Base-by-base conservation (phyloP, 1,139 yeast genomes). In the Candida glucosophila region DNA sequence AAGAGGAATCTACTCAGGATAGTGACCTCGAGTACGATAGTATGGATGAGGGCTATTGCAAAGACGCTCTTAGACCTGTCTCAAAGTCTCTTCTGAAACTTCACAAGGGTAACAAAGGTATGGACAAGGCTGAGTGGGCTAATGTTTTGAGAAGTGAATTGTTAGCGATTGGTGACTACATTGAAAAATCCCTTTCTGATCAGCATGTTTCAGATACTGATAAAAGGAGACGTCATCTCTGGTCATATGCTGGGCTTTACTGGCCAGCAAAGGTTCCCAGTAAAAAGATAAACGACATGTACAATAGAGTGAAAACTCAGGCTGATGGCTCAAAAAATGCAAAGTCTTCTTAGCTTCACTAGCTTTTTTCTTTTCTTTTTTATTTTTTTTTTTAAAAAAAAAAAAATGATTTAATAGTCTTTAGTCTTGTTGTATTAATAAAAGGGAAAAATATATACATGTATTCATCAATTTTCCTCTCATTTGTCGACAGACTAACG, bases 241-340 rank as follows among this genome's bases (percentile, higher is more conserved):
- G 99, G 98, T 72, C 83, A 14, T 83, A 80, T 52, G 93, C 96
- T 6, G 71, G 92, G 19, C 71, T 74, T 33, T 90, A 80, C 50
- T 90, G 98, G 98, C 98, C 98, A 1, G 83, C 77, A 3, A 74
- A 75, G 36, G 97, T 80, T n/a, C 76, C 83, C 21, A 80, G 94
- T 32, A 61, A 67, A 24, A 81, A 81, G 55, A 76, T 90, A 40
- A 72, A 73, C 51, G 80, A 76, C 27, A 90, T 90, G 95, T 90
- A 88, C 52, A 69, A 69, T 43, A 78, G 82, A 52, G 55, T 76
- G 34, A 69, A 64, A 32, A 24, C 33, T 12, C 43, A 41, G 26
- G 29, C 32, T 14, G 26, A 26, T 17, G 37, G 33, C 19, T 27
- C 35, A 15, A 30, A 33, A 26, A 28, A 33, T 17, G 20, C 29